Percentiles rank a stretch among this genome's conserved stretches.
phyloP scores from a whole-genome alignment of 192 early-diverging fungal genomes.

The Umbelopsis vinacea region DNA sequence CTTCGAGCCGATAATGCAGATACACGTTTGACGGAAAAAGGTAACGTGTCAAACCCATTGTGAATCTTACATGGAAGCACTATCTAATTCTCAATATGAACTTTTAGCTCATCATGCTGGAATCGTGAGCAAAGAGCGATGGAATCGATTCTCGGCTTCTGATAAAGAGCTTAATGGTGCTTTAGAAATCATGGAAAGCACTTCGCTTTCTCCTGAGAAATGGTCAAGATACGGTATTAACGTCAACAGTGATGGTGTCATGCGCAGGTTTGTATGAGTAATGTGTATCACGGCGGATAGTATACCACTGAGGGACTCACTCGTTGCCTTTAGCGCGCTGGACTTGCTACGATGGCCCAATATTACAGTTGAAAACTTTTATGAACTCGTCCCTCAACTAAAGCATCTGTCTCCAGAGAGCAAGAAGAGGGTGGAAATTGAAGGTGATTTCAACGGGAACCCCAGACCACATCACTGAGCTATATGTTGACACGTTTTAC shows the following conservation, averaged over 20 bases:
- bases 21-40: constrained; percentile 71
- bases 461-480: background rate
- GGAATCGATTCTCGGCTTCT: constrained; percentile 45
- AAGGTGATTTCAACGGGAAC: constrained; percentile 38
- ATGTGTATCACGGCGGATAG: background rate
- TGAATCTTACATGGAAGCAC: background rate
- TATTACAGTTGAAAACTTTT: constrained; percentile 49
- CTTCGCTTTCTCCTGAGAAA: constrained; percentile 53
- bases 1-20: constrained; percentile 84
- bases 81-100: background rate
- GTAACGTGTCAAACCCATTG: constrained; percentile 16
- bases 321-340: constrained; percentile 43
- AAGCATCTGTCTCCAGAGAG: constrained; percentile 53
- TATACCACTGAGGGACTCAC: background rate
- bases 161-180: constrained; percentile 53
- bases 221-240: constrained; percentile 52
- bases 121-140: constrained; percentile 52
- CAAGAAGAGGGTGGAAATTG: constrained; percentile 60
- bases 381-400: constrained; percentile 60
- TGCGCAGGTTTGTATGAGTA: constrained; percentile 27
- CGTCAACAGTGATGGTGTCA: constrained; percentile 15
- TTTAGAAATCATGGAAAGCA: constrained; percentile 51
- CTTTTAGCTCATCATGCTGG: constrained; percentile 56
- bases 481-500: background rate
- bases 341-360: constrained; percentile 53